Percentiles rank a stretch among this genome's conserved stretches.
These are phyloP conservation scores for Podospora fimiseda DNA, from an alignment of 495 filamentous ascomycete genomes.

Conservation along the genomic window DNA sequence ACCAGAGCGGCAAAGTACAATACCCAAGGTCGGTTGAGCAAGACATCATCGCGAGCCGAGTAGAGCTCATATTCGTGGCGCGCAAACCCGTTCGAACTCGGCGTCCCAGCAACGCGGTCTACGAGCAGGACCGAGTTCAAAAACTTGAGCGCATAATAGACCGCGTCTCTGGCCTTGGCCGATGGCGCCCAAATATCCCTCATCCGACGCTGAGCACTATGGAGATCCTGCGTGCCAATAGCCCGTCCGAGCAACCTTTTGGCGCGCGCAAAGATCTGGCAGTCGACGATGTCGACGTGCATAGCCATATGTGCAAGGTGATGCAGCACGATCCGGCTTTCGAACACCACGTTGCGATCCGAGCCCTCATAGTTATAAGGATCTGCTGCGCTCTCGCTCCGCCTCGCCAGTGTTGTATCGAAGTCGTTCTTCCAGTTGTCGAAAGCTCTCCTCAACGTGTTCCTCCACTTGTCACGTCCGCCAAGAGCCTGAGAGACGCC, in stretches of 20 bases:
- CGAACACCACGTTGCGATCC: slow-evolving; percentile 64
- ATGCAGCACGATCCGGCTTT: slow-evolving; percentile 82
- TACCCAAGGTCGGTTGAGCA: slow-evolving; percentile 95
- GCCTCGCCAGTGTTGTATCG: slow-evolving; percentile 62
- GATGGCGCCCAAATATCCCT: slow-evolving; percentile 86
- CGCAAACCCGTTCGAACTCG: slow-evolving; percentile 28
- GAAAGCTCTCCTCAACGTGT: slow-evolving; percentile 79
- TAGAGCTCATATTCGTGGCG: slow-evolving; percentile 47
- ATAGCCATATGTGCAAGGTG: slow-evolving; percentile 96
- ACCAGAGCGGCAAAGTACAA: slow-evolving; percentile 88
- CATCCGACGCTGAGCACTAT: slow-evolving; percentile 75
- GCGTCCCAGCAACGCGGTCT: slow-evolving; percentile 29
- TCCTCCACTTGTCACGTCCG: slow-evolving; percentile 88
- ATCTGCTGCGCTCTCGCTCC: slow-evolving; percentile 36
- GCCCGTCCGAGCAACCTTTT: slow-evolving; percentile 76
- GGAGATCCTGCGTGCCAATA: slow-evolving; percentile 76
- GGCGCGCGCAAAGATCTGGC: slow-evolving; percentile 90
- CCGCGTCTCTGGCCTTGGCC: slow-evolving; percentile 85
- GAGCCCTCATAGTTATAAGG: slow-evolving; percentile 41
- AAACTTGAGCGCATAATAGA: slow-evolving; percentile 89
- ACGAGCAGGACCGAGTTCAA: slow-evolving; percentile 70
- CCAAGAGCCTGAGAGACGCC: slow-evolving; percentile 72
- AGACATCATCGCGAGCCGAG: slow-evolving; percentile 78
- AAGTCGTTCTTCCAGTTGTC: slow-evolving; percentile 95
- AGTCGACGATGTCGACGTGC: slow-evolving; percentile 96